Base-by-base conservation (phyloP, 2,329 filamentous ascomycete species). In the Huntiella abstrusa region DNA sequence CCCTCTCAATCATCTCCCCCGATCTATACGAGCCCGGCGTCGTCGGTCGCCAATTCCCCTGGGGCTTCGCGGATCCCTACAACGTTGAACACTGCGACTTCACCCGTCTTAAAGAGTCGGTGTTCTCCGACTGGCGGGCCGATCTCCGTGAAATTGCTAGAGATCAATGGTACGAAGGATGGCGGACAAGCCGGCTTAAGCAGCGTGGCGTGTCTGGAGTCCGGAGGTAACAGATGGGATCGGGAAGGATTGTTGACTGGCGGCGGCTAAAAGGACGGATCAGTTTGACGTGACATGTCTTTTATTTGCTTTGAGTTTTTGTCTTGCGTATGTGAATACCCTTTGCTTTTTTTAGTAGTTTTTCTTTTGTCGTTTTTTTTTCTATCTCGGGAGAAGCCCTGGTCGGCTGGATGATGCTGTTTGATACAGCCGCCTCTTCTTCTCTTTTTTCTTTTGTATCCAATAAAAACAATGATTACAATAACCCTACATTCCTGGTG, bases 31-130 rank as follows among this genome's bases (percentile, higher is more conserved):
- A 92, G 55, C 79, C 80, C 6, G 74, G 71, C 32, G 68, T 83
- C 12, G 65, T 93, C 50, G 91, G 91, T 40, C 82, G 91, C 50
- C 79, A 80, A 53, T 98, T 96, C 60, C 83, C 91, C 0, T 98
- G 91, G 91, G 91, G 91, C 5, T 92, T 95, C 55, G 91, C 91
- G 4, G 85, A 96, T 57, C 91, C 91, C 0, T 87, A 91, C 66
- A 80, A 96, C 56, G 70, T 78, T 28, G 75, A 83, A 55, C 91
- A 98, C 64, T 98, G 91, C 64, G 91, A 98, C 62, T 98, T 95
- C 60, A 69, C 82, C 47, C 80, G 80, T 51, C 71, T 98, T 54
- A 91, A 91, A 64, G 87, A 96, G 50, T 79, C 81, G 5, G 83
- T 98, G 32, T 98, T 98, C 61, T 77, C 69, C 53, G 88, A 96